These are phyloP conservation scores for Setaria viridis DNA, from an alignment of 202 grass and related monocot species.

Conservation along the genomic window DNA sequence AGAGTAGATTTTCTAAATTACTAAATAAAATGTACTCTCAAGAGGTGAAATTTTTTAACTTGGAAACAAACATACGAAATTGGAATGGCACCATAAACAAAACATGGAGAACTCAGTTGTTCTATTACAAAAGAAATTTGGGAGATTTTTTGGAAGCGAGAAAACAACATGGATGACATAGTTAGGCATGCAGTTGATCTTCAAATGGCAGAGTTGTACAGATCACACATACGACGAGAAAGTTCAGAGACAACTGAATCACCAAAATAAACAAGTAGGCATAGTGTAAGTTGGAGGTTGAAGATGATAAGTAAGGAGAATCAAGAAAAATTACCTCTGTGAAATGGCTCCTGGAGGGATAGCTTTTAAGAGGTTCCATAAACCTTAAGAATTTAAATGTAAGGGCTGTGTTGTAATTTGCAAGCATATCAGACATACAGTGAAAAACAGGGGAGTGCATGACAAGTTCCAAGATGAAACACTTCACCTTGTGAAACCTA, in stretches of 20 bases:
- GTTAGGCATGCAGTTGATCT: no score
- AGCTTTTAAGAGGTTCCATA: no score
- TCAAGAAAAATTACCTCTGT: not conserved
- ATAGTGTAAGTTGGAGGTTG: not conserved
- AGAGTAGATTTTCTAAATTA: not conserved
- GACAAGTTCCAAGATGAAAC: not conserved
- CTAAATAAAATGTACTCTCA: not conserved
- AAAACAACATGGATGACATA: no score
- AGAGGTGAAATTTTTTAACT: not conserved
- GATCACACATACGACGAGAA: no score
- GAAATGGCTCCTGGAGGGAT: no score
- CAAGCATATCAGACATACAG: not conserved
- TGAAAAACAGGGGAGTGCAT: not conserved
- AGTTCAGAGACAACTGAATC: no score
- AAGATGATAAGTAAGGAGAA: not conserved
- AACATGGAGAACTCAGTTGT: not conserved
- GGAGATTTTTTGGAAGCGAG: no score
- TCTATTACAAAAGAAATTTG: not conserved
- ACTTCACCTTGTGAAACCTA: not conserved
- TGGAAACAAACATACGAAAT: not conserved
- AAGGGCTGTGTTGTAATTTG: not conserved
- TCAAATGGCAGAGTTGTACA: no score
- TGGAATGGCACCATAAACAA: not conserved
- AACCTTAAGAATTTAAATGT: not conserved
- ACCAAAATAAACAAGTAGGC: not conserved